phyloP scores from a whole-genome alignment of 495 filamentous ascomycete species.

The Aspergillus steynii region DNA sequence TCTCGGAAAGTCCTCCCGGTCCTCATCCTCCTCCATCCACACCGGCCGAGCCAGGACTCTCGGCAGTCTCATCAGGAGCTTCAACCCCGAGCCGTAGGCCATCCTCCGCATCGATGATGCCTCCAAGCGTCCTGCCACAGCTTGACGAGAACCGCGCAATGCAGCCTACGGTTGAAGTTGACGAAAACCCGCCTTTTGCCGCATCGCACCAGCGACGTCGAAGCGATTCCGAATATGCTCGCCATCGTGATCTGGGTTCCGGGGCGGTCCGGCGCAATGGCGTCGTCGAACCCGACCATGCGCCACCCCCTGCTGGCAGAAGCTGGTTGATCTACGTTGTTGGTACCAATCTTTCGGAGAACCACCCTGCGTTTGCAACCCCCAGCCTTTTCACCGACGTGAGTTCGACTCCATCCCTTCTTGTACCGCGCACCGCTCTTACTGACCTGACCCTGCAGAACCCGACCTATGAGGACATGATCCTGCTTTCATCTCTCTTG shows the following conservation, averaged over 20 bases:
- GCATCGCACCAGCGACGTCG: slow-evolving; percentile 54
- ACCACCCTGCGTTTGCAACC: slow-evolving; percentile 74
- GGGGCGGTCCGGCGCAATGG: slow-evolving; percentile 65
- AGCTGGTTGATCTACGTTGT: slow-evolving; percentile 83
- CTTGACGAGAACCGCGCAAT: slow-evolving; percentile 35
- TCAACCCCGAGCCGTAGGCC: slow-evolving; percentile 56
- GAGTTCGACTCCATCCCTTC: slow-evolving; percentile 22
- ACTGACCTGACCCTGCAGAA: slow-evolving; percentile 44
- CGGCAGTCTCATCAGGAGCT: slow-evolving; percentile 56
- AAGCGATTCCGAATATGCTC: slow-evolving; percentile 63
- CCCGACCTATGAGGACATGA: slow-evolving; percentile 80
- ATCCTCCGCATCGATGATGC: slow-evolving; percentile 52
- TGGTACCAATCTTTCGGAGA: slow-evolving; percentile 72
- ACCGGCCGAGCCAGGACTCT: slow-evolving; percentile 62
- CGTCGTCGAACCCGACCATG: slow-evolving; percentile 64
- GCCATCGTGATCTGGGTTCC: slow-evolving; percentile 59
- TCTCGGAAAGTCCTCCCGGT: slow-evolving; percentile 61
- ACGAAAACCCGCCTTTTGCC: slow-evolving; percentile 28
- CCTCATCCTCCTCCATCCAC: slow-evolving; percentile 69
- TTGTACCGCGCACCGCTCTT: slow-evolving; percentile 7
- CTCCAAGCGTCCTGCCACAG: slow-evolving; percentile 35
- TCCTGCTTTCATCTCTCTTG: slow-evolving; percentile 68
- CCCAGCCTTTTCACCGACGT: slow-evolving; percentile 77
- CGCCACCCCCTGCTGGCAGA: slow-evolving; percentile 50
- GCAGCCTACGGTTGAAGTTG: slow-evolving; percentile 33